Evolutionary conservation across 352 stramenopile species (phyloP).

Genomic region (Pythium phragmitis): DNA sequence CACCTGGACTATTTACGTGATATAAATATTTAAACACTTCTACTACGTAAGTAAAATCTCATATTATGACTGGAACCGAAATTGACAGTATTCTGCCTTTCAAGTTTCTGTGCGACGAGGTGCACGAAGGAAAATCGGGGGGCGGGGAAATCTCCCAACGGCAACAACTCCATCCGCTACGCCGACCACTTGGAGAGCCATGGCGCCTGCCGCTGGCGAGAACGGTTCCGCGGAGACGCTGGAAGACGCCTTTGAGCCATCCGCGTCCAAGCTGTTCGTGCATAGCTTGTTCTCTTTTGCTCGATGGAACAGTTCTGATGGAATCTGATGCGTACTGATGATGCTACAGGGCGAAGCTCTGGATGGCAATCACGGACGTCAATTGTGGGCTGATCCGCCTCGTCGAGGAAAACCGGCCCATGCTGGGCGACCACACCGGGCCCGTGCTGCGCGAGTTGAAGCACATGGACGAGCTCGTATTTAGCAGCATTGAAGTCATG

Average conservation of each 20-base stretch:
- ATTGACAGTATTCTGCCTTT: background rate
- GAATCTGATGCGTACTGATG: background rate
- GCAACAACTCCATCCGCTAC: background rate
- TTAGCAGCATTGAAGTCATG: constrained; percentile 11
- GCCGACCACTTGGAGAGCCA: background rate
- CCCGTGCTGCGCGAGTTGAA: constrained; percentile 1
- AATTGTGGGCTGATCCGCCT: background rate
- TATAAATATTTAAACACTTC: background rate
- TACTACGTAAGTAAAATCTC: background rate
- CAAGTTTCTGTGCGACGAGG: constrained; percentile 8
- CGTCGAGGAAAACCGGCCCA: background rate
- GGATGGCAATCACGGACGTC: constrained; percentile 12
- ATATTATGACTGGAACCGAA: background rate
- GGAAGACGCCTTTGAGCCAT: constrained; percentile 7
- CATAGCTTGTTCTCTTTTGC: background rate
- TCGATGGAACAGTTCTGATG: background rate
- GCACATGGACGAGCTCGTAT: constrained; percentile 17
- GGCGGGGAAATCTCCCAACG: background rate
- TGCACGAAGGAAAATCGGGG: background rate
- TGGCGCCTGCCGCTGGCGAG: no score
- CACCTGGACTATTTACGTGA: background rate
- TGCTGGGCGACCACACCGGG: background rate
- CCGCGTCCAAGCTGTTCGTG: constrained; percentile 9
- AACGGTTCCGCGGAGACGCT: background rate
- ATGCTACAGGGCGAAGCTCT: background rate